phyloP scores from a whole-genome alignment of 768 basidiomycete genomes.

The Termitomyces sp. region DNA sequence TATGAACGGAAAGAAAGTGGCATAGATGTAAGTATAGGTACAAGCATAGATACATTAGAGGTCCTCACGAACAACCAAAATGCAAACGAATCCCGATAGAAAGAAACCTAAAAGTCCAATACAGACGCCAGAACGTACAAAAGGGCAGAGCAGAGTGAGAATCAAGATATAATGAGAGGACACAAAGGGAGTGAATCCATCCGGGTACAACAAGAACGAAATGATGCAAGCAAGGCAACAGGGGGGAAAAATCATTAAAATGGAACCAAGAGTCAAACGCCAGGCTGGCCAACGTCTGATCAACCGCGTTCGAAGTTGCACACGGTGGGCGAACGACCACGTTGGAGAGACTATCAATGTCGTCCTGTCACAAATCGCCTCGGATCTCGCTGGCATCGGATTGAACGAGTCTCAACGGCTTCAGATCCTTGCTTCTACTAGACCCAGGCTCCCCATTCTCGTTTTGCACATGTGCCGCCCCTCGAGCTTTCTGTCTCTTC shows the following conservation, averaged over 20 bases:
- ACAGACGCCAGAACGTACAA: background rate
- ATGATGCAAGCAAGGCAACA: conserved; percentile 5
- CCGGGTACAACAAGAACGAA: background rate
- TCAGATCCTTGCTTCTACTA: conserved; percentile 43
- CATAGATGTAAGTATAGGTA: too few species aligned
- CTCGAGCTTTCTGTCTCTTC: conserved; percentile 45
- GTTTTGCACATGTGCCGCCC: conserved; percentile 23
- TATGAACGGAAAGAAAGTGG: background rate
- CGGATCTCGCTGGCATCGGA: conserved; percentile 62
- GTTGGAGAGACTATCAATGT: conserved; percentile 53
- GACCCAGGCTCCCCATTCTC: conserved; percentile 36
- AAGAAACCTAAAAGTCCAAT: background rate
- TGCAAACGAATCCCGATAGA: background rate
- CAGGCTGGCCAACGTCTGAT: conserved; percentile 18
- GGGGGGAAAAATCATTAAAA: background rate
- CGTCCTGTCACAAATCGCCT: conserved; percentile 47
- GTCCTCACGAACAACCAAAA: background rate
- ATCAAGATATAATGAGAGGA: background rate
- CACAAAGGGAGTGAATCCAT: too few species aligned
- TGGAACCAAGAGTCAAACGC: conserved; percentile 6
- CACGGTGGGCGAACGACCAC: conserved; percentile 54
- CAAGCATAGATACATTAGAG: background rate
- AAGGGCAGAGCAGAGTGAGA: background rate
- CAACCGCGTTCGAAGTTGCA: conserved; percentile 37
- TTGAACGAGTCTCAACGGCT: conserved; percentile 53